Evolutionary conservation across 495 filamentous ascomycete species (phyloP), one percentile per base, ranked within the genome.

Genomic region (Durotheca rogersii): DNA sequence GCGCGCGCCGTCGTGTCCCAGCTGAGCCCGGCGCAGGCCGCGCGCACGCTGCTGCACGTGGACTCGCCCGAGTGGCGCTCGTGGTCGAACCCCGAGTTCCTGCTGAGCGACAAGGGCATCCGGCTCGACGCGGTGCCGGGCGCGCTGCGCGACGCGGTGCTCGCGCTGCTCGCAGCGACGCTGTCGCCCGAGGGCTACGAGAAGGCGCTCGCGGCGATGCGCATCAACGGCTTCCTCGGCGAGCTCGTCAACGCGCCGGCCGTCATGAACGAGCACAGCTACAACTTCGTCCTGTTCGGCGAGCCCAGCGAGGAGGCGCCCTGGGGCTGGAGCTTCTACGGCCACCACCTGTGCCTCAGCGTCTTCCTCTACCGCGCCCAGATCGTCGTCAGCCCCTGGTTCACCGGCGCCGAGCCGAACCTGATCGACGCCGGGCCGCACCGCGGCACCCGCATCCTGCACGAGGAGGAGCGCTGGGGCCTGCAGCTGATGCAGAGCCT

Each of bases 211-310:
- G 75, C 64, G 12, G 84, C 84, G 4, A 88, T 88, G 81, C 80
- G 81, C 60, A 86, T 86, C 65, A 90, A 90, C 70, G 81, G 82
- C 53, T 90, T 89, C 73, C 78, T 90, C 2, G 87, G 86, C 47
- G 76, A 86, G 36, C 72, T 90, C 6, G 80, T 84, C 20, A 58
- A 76, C 21, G 77, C 80, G 4, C 74, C 76, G 0, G 62, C 65
- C 11, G 78, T 90, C 21, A 82, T 86, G 73, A 89, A 88, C 69
- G 79, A 86, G 61, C 74, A 80, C 68, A 83, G 79, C 34, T 90
- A 89, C 73, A 88, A 89, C 69, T 85, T 89, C 62, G 69, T 64
- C 11, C 59, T 80, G 23, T 77, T 89, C 56, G 86, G 86, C 64
- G 71, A 73, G 14, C 82, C 84, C 2, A 81, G 76, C 1, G 56